Evolutionary conservation across 371 early-diverging fungal genomes (phyloP).

Genomic region (Mucor plumbeus): DNA sequence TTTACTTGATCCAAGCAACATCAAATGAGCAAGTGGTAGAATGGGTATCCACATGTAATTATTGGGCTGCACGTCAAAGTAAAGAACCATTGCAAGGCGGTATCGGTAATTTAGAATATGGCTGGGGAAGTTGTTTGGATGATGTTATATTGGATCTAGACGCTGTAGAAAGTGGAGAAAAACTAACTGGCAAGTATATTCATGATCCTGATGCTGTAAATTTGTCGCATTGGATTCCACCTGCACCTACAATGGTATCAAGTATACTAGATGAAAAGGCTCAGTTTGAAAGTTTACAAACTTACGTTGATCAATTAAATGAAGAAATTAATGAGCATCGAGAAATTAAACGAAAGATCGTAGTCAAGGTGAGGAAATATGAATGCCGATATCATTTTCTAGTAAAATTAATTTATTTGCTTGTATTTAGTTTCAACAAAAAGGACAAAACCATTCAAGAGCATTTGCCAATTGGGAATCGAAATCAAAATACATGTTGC

Average conservation of each 20-base stretch:
- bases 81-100: conserved; percentile 88
- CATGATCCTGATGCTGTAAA: conserved; percentile 29
- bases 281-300: conserved; percentile 33
- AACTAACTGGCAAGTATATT: conserved; percentile 25
- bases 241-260: conserved; percentile 42
- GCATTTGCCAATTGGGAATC: conserved; percentile 88
- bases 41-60: conserved; percentile 88
- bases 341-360: conserved; percentile 42
- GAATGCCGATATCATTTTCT: neutral
- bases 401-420: neutral
- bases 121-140: conserved; percentile 79
- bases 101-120: conserved; percentile 86
- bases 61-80: conserved; percentile 89
- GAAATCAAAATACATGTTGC: conserved; percentile 81
- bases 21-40: conserved; percentile 69
- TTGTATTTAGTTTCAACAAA: conserved; percentile 55
- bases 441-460: conserved; percentile 63
- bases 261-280: conserved; percentile 36
- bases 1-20: conserved; percentile 83
- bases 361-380: conserved; percentile 29
- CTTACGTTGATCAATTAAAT: conserved; percentile 35
- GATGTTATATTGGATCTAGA: conserved; percentile 39
- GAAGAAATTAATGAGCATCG: conserved; percentile 48
- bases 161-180: conserved; percentile 23
- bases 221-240: conserved; percentile 43